Conservation (phyloP, 441 rosid genomes). For the Brassica hybrid region DNA sequence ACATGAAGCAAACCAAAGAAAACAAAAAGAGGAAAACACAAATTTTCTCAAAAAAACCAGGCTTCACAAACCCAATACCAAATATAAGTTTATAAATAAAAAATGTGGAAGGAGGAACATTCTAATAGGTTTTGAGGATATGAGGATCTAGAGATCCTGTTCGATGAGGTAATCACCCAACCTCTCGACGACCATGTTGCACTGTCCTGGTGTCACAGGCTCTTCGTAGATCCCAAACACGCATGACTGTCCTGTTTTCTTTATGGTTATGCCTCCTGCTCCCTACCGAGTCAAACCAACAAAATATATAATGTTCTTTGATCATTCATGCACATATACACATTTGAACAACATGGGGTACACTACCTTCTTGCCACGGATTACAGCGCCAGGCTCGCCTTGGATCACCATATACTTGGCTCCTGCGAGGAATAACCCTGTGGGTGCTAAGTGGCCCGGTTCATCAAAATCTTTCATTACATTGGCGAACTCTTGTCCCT, state of each 20-base stretch:
- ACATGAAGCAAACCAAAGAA: neutral
- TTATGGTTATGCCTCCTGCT: conserved; percentile 68
- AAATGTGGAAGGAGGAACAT: neutral
- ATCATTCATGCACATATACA: neutral
- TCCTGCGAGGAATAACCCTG: conserved; percentile 59
- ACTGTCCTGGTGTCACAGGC: conserved; percentile 77
- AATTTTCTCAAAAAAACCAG: neutral
- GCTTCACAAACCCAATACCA: conserved; percentile 8
- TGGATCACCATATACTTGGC: conserved; percentile 77
- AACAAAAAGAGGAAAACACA: neutral
- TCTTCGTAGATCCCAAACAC: conserved; percentile 73
- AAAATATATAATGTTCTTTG: conserved; percentile 1
- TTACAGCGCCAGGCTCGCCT: conserved; percentile 72
- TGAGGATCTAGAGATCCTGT: conserved; percentile 49
- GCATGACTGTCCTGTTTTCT: conserved; percentile 69
- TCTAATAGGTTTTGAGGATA: conserved; percentile 32
- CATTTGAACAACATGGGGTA: neutral
- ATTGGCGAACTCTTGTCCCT: conserved; percentile 56
- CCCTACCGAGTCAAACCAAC: conserved; percentile 48
- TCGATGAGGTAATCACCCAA: conserved; percentile 77
- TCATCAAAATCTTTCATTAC: conserved; percentile 63
- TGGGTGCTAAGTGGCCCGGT: conserved; percentile 66
- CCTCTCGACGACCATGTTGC: conserved; percentile 83
- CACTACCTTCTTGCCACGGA: conserved; percentile 78
- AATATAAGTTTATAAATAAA: neutral